Conservation (phyloP, 1,284 basidiomycete genomes). For the Afroboletus lepidellus region DNA sequence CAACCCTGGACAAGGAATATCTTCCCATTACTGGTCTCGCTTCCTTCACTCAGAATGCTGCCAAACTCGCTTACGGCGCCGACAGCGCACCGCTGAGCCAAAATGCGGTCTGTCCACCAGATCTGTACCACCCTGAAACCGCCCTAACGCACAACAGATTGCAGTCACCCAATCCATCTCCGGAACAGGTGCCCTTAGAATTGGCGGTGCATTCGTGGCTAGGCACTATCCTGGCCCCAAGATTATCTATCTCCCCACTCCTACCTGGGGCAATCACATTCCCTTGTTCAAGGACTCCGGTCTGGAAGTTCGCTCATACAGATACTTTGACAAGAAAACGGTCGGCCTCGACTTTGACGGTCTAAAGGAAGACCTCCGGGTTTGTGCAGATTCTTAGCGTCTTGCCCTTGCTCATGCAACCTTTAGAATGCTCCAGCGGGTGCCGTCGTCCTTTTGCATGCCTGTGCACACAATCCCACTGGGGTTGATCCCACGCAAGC, state of each 20-base stretch:
- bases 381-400: conserved; percentile 34
- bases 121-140: neutral
- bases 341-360: conserved; percentile 93
- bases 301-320: conserved; percentile 89
- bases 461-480: conserved; percentile 98
- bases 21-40: conserved; percentile 92
- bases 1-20: conserved; percentile 94
- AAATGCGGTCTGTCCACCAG: conserved; percentile 60
- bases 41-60: conserved; percentile 87
- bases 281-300: conserved; percentile 88
- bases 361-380: conserved; percentile 84
- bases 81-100: conserved; percentile 76
- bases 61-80: conserved; percentile 88
- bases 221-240: conserved; percentile 89
- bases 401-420: conserved; percentile 1
- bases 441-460: conserved; percentile 84
- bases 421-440: conserved; percentile 70
- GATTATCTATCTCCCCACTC: conserved; percentile 89
- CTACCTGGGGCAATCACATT: conserved; percentile 98
- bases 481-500: conserved; percentile 93
- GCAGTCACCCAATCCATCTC: conserved; percentile 96
- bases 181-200: conserved; percentile 95
- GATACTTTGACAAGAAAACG: conserved; percentile 94
- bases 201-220: conserved; percentile 92
- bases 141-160: conserved; percentile 50